Base-by-base conservation (phyloP, 225 moss, liverwort and hornwort genomes). In the Lunularia cruciata region DNA sequence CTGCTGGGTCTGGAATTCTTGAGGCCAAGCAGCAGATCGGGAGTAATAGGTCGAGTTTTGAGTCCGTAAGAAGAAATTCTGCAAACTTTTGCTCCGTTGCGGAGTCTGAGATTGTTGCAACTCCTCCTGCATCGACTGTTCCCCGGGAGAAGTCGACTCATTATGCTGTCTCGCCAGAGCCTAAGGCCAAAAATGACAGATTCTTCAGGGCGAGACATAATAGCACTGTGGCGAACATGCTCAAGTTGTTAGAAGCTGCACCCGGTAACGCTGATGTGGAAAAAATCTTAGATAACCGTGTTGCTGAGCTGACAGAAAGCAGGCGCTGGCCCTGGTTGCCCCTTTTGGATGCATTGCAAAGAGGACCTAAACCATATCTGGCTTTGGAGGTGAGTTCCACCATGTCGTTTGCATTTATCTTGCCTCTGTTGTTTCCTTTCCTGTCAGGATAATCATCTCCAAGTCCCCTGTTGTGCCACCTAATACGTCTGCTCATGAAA, bases 321-420 rank as follows among this genome's bases (percentile, higher is more conserved):
- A 79, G 70, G 68, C 83, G 85, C 60, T 98, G 89, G 90, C 98
- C 98, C 31, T 98, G 98, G 98, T 57, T 98, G 61, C 86, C 86
- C 34, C 85, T 98, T 35, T 63, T 93, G 45, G 98, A 93, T 42
- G 98, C 98, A 4, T 77, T 98, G 79, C 93, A 98, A 68, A 88
- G 78, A 70, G 98, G 98, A 23, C 90, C 93, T 18, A 98, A 91
- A 75, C 89, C 92, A 47, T 84, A 87, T 59, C 76, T 93, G 32
- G 88, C 93, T 22, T 83, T 98, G 72, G 86, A 98, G 91, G 96
- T 98, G 56, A 75, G 83, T 22, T 20, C 13, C n/a, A 51, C 12
- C n/a, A 5, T 51, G 8, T 51, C 49, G 49, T 8, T 51, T 51
- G 8, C 49, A 12, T 51, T 51, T 51, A 8, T 19, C 9, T 14